Conservation (phyloP, 345 rosid genomes). For the Populus deltoides region DNA sequence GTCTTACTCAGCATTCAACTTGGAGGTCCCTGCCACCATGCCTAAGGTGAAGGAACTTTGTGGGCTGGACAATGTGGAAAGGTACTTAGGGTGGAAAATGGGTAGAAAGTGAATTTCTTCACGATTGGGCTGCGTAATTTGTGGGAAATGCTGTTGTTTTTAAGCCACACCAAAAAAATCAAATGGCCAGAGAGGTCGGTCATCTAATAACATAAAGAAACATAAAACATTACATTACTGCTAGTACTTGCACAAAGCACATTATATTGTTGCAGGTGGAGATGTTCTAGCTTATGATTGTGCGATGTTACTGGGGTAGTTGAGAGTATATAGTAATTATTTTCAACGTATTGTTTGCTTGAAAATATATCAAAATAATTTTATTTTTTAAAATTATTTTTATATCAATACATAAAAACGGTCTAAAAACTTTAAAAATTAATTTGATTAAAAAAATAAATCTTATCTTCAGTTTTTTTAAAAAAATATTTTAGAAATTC, state of each 20-base stretch:
- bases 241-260: too few species aligned
- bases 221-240: background rate
- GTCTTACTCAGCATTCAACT: conserved; percentile 33
- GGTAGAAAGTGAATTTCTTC: background rate
- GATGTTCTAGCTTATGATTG: background rate
- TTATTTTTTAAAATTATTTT: too few species aligned
- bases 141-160: background rate
- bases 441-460: too few species aligned
- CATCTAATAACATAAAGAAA: background rate
- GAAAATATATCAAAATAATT: too few species aligned
- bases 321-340: too few species aligned
- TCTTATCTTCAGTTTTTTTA: too few species aligned
- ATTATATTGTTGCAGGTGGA: background rate
- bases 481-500: too few species aligned
- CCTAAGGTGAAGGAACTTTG: conserved; percentile 68
- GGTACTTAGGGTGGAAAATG: conserved; percentile 40
- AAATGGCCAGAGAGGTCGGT: background rate
- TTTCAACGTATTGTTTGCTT: too few species aligned
- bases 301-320: too few species aligned
- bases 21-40: conserved; percentile 86
- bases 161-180: background rate
- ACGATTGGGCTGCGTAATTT: background rate
- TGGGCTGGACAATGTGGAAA: conserved; percentile 65
- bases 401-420: too few species aligned
- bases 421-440: too few species aligned